These are phyloP conservation scores for Rachicladosporium sp. DNA, from an alignment of 2,329 filamentous ascomycete genomes.

Conservation along the genomic window DNA sequence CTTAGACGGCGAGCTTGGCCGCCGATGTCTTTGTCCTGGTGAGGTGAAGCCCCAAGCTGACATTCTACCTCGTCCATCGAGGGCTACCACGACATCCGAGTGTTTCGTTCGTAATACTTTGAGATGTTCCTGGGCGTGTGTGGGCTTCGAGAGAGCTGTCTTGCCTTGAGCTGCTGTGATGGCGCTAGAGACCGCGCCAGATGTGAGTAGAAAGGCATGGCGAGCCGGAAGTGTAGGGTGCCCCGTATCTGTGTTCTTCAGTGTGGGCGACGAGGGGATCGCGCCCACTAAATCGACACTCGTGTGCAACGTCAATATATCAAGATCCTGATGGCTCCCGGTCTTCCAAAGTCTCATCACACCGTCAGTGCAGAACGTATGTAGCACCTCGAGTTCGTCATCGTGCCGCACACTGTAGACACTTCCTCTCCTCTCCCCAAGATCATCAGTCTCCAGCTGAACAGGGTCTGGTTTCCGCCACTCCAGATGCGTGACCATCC, in stretches of 20 bases:
- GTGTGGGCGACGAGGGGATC: constrained; percentile 34
- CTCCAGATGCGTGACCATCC: constrained; percentile 65
- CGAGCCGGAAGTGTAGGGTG: constrained; percentile 28
- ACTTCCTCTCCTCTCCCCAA: constrained; percentile 23
- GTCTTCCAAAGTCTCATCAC: constrained; percentile 73
- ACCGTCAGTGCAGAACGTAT: constrained; percentile 75
- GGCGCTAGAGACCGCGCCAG: constrained; percentile 63
- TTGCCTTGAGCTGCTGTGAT: constrained; percentile 41
- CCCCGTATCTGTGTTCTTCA: constrained; percentile 20
- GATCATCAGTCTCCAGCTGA: constrained; percentile 46
- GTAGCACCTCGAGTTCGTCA: constrained; percentile 63
- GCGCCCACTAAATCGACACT: constrained; percentile 64
- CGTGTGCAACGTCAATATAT: constrained; percentile 68
- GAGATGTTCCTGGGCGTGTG: constrained; percentile 68
- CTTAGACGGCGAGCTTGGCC: constrained; percentile 31
- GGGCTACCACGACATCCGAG: constrained; percentile 75
- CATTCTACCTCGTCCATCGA: constrained; percentile 77
- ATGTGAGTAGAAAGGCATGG: constrained; percentile 73
- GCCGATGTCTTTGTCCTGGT: constrained; percentile 53
- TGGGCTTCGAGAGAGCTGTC: constrained; percentile 34
- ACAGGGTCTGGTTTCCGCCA: constrained; percentile 53
- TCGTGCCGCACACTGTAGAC: constrained; percentile 27
- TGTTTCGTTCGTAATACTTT: constrained; percentile 74
- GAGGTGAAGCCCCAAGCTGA: constrained; percentile 89
- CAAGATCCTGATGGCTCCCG: constrained; percentile 56